phyloP scores from a whole-genome alignment of 1,139 yeast species.

The Scheffersomyces stambukii region DNA sequence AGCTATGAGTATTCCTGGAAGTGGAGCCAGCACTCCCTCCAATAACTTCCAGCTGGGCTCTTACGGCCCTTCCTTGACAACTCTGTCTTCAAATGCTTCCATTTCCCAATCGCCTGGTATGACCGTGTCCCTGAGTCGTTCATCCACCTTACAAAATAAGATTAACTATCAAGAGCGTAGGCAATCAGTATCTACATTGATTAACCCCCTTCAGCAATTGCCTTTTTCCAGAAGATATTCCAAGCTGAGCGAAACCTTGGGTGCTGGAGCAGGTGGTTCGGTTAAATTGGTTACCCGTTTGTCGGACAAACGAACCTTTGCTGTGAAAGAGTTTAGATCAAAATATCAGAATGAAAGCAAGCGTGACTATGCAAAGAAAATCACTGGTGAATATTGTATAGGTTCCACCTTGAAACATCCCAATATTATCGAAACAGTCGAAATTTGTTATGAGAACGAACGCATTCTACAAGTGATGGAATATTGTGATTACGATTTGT shows the following conservation, averaged over 20 bases:
- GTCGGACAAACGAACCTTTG: conserved; percentile 70
- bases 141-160: conserved; percentile 26
- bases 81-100: conserved; percentile 30
- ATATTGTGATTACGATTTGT: conserved; percentile 87
- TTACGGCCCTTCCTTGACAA: conserved; percentile 16
- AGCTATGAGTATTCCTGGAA: not conserved
- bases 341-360: conserved; percentile 72
- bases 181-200: conserved; percentile 32
- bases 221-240: conserved; percentile 76
- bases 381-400: conserved; percentile 93
- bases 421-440: conserved; percentile 86
- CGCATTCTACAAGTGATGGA: conserved; percentile 92
- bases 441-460: conserved; percentile 85
- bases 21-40: not conserved
- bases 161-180: conserved; percentile 34
- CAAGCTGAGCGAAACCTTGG: conserved; percentile 79
- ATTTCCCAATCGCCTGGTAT: conserved; percentile 30
- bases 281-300: conserved; percentile 72
- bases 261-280: conserved; percentile 97
- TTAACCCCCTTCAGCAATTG: conserved; percentile 27
- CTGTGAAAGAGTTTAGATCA: conserved; percentile 87
- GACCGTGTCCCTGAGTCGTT: conserved; percentile 23
- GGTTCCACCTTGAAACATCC: conserved; percentile 90
- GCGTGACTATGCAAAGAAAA: conserved; percentile 88
- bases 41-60: conserved; percentile 2